Conservation (phyloP, 2,329 filamentous ascomycete genomes). For the Penicillium sp. region DNA sequence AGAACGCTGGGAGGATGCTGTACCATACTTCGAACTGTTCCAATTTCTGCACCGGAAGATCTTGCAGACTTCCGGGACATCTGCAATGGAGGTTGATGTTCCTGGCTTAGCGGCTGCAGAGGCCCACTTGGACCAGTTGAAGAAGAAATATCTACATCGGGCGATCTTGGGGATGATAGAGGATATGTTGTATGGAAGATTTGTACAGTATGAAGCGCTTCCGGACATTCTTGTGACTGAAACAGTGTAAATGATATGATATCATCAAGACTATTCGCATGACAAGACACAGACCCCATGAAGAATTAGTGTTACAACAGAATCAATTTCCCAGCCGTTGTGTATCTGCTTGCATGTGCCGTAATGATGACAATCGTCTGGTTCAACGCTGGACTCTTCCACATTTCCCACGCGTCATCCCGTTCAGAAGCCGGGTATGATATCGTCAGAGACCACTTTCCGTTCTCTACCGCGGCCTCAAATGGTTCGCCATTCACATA, state of each 20-base stretch:
- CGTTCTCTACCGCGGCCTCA: constrained; percentile 17
- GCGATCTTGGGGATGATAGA: constrained; percentile 34
- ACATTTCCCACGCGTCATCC: constrained; percentile 31
- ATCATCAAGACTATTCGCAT: neutral
- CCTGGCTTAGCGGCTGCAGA: constrained; percentile 21
- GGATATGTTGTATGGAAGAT: constrained; percentile 29
- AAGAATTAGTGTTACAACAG: constrained; percentile 19
- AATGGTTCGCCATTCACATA: constrained; percentile 31
- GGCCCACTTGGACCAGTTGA: constrained; percentile 26
- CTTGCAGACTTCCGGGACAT: constrained; percentile 3
- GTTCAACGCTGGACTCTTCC: constrained; percentile 31
- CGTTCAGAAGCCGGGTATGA: constrained; percentile 30
- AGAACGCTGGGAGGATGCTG: constrained; percentile 30
- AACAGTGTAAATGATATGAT: constrained; percentile 7
- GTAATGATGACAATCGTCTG: constrained; percentile 33
- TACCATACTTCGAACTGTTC: constrained; percentile 28
- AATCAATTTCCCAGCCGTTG: constrained; percentile 28
- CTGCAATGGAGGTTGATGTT: neutral
- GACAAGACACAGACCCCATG: neutral
- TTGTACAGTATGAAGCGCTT: constrained; percentile 13
- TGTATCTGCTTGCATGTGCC: constrained; percentile 17
- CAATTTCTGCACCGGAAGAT: constrained; percentile 26
- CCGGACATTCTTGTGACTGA: constrained; percentile 15
- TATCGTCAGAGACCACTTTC: constrained; percentile 22
- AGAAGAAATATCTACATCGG: constrained; percentile 30